phyloP scores from a whole-genome alignment of 805 yeast genomes.

The Pichia nakasei region DNA sequence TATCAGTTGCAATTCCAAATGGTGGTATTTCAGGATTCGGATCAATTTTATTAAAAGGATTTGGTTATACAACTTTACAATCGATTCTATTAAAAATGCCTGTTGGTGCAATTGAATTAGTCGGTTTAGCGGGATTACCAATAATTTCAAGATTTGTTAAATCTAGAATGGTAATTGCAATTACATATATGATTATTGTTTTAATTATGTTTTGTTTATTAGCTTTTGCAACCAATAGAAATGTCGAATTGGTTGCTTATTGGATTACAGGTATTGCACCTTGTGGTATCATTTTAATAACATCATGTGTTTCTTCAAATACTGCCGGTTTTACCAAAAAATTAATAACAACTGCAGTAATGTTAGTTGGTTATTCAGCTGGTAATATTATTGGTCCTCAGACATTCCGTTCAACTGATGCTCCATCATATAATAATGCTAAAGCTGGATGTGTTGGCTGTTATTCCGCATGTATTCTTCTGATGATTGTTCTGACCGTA shows the following conservation, averaged over 20 bases:
- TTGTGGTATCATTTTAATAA: too few species aligned
- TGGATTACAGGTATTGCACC: conserved; percentile 19
- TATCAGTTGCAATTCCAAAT: conserved; percentile 44
- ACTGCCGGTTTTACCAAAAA: conserved; percentile 53
- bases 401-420: conserved; percentile 34
- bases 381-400: conserved; percentile 53
- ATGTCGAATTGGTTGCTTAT: conserved; percentile 17
- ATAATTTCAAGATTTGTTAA: not conserved
- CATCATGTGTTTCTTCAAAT: conserved; percentile 37
- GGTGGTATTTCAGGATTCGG: conserved; percentile 50
- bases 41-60: conserved; percentile 23
- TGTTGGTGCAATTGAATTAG: conserved; percentile 15
- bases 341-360: conserved; percentile 35
- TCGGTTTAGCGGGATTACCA: conserved; percentile 9
- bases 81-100: conserved; percentile 13
- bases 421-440: conserved; percentile 26
- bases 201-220: too few species aligned
- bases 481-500: conserved; percentile 1
- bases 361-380: conserved; percentile 40
- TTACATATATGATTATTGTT: conserved; percentile 16
- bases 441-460: conserved; percentile 14
- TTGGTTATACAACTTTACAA: conserved; percentile 13
- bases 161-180: conserved; percentile 17
- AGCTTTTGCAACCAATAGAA: conserved; percentile 8
- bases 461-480: conserved; percentile 9